Base-by-base conservation (phyloP, 768 basidiomycete genomes). In the Solioccasus polychromus region DNA sequence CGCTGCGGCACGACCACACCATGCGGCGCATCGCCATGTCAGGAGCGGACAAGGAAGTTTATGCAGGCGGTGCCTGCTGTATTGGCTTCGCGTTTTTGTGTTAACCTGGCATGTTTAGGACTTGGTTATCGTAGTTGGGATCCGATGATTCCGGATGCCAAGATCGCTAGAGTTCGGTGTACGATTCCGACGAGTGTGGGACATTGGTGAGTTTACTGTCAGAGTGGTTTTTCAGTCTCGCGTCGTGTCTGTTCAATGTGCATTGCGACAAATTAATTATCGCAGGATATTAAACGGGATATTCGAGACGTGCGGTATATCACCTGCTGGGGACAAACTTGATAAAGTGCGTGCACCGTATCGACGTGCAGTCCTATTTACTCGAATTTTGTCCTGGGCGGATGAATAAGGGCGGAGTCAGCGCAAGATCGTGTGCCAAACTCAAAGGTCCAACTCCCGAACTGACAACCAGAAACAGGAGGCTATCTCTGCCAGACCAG, bases 41-140 rank as follows among this genome's bases (percentile, higher is more conserved):
- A 47, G 88, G 91, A 96, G 0, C 77, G 96, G 23, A 96, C 98
- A 93, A 80, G 96, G 48, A 96, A 99, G 71, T 99, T 99, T 61
- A 91, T 88, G 59, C 96, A 99, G 68, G 96, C 95, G 51, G 92
- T 93, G 54, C 54, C 80, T 50, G n/a, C n/a, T n/a, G n/a, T n/a
- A n/a, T n/a, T n/a, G n/a, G n/a, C n/a, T n/a, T n/a, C n/a, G n/a
- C 20, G 5, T 4, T 4, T 35, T 3, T 42, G 15, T 5, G 5
- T 31, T 15, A 15, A 4, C 4, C 15, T 31, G 15, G 15, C 30
- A 4, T 15, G 5, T 5, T 31, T 15, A 95, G 93, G 95, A 99
- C 66, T 88, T 98, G 59, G 96, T 98, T 64, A 92, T 98, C 42
- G 81, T 87, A 60, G 66, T 8, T 97, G 90, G 84, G 96, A 99